These are phyloP conservation scores for Metschnikowia borealis DNA, from an alignment of 805 yeast species.

Conservation along the genomic window DNA sequence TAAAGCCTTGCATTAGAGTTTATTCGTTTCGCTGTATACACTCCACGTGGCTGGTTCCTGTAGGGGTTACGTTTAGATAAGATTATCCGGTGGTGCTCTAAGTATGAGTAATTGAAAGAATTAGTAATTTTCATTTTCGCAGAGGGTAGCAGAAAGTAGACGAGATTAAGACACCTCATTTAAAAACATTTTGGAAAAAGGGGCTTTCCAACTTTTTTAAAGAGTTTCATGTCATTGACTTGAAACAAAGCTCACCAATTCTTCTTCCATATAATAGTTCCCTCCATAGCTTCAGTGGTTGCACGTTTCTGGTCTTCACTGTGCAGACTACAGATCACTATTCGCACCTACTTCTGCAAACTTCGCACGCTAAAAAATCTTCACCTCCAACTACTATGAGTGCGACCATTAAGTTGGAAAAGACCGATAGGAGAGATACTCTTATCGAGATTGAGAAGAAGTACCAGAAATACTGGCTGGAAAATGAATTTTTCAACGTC, in stretches of 20 bases:
- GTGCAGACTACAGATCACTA: neutral
- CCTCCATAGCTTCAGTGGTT: neutral
- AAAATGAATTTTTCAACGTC: conserved; percentile 78
- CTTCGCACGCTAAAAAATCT: conserved; percentile 4
- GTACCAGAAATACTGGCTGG: conserved; percentile 84
- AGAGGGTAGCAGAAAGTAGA: no score
- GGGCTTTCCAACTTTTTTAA: no score
- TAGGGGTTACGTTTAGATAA: no score
- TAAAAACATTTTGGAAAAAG: no score
- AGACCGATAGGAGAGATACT: conserved; percentile 93
- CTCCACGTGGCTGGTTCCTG: no score
- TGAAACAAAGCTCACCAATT: neutral
- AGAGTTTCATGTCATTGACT: no score
- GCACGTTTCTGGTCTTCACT: neutral
- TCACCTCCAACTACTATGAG: conserved; percentile 27
- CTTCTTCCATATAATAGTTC: neutral
- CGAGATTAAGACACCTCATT: no score
- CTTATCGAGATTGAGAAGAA: conserved; percentile 83
- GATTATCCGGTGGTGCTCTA: no score
- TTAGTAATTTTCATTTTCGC: no score
- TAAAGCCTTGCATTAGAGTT: no score
- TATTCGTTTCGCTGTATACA: no score
- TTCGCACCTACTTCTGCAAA: conserved; percentile 1
- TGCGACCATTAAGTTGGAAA: conserved; percentile 40
- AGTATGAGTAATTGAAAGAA: no score